Conservation (phyloP, 257 asterid species). For the Jacaranda copaia region DNA sequence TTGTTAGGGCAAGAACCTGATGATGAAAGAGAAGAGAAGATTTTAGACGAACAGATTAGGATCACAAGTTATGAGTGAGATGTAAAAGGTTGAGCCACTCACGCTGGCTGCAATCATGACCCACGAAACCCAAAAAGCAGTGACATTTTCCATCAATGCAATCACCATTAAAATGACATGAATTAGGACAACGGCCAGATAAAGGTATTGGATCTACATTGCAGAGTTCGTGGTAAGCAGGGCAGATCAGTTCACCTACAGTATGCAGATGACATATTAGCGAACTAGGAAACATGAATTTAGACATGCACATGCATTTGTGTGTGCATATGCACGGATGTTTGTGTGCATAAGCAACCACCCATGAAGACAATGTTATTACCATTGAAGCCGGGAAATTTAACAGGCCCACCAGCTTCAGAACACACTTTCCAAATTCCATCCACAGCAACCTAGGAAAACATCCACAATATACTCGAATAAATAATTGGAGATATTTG, state of each 20-base stretch:
- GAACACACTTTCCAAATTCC: conserved; percentile 89
- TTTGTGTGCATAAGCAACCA: not conserved
- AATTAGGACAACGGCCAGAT: conserved; percentile 81
- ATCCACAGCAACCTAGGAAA: conserved; percentile 84
- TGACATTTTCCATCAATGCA: conserved; percentile 85
- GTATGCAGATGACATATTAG: conserved; percentile 16
- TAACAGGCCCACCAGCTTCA: conserved; percentile 80
- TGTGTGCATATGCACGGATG: not conserved
- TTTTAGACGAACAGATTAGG: not conserved
- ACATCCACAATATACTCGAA: conserved; percentile 23
- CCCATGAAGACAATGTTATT: conserved; percentile 28
- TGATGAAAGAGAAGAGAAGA: not conserved
- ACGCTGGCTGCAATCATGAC: conserved; percentile 87
- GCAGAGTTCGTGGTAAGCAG: conserved; percentile 96
- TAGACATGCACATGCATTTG: not conserved
- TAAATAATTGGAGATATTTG: not conserved
- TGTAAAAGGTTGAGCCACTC: conserved; percentile 26
- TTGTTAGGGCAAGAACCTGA: conserved; percentile 80
- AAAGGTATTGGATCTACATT: conserved; percentile 59
- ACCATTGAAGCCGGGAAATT: conserved; percentile 88
- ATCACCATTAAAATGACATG: conserved; percentile 89
- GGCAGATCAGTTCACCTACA: conserved; percentile 91
- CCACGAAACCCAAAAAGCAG: conserved; percentile 92
- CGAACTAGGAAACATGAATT: not conserved
- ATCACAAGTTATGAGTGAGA: not conserved